Percentiles rank a stretch among this genome's conserved stretches.
Conservation (phyloP, 2,329 filamentous ascomycete genomes). For the Myriosclerotinia duriaeana region DNA sequence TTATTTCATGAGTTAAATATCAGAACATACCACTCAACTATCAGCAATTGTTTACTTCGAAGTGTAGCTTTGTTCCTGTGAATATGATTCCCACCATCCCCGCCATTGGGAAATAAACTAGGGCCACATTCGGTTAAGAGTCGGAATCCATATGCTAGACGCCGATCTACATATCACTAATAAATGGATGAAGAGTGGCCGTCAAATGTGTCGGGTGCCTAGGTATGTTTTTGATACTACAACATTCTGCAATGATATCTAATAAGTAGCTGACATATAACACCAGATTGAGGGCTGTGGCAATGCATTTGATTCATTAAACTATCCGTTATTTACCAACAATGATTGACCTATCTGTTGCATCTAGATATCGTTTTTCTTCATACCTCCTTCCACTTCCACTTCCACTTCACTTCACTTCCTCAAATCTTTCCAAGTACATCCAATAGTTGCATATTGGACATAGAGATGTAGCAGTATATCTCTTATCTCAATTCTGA, state of each 20-base stretch:
- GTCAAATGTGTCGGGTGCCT: not conserved
- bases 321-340: too few species aligned
- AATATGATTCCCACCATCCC: constrained; percentile 6
- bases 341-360: too few species aligned
- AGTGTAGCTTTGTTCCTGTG: constrained; percentile 17
- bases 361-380: too few species aligned
- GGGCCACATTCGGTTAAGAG: constrained; percentile 2
- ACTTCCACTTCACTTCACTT: too few species aligned
- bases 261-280: too few species aligned
- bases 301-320: too few species aligned
- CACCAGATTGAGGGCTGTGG: too few species aligned
- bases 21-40: constrained; percentile 8
- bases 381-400: too few species aligned
- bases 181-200: not conserved
- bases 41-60: constrained; percentile 16
- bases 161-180: not conserved
- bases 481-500: not conserved
- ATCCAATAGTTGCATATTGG: not conserved
- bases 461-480: not conserved
- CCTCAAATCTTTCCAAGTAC: too few species aligned
- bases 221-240: not conserved
- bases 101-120: constrained; percentile 17
- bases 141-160: not conserved
- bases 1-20: not conserved
- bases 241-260: too few species aligned